Percentiles rank a stretch among this genome's conserved stretches.
These are phyloP conservation scores for Amanita brunnescens DNA, from an alignment of 768 basidiomycete genomes.

Conservation along the genomic window DNA sequence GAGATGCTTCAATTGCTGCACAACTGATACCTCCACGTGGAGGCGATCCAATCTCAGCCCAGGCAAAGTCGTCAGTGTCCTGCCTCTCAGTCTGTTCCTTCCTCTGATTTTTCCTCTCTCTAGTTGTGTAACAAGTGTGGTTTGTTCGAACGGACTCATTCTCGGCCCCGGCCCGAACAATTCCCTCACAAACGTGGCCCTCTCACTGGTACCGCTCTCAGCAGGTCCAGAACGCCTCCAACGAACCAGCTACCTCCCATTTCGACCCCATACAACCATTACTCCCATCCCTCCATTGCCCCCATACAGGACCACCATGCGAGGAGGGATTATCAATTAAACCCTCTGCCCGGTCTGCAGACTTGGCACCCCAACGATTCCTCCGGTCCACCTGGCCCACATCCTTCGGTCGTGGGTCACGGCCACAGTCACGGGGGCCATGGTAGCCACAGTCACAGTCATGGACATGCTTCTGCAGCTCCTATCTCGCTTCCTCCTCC, in stretches of 20 bases:
- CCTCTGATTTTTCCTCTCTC: conserved; percentile 12
- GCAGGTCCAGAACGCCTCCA: conserved; percentile 42
- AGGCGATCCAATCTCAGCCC: conserved; percentile 67
- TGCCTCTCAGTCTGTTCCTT: conserved; percentile 3
- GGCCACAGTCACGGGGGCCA: not conserved
- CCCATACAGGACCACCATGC: conserved; percentile 18
- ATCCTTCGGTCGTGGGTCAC: not conserved
- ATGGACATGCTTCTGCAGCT: not conserved
- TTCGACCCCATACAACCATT: conserved; percentile 40
- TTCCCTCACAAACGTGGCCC: conserved; percentile 77
- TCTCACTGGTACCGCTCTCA: conserved; percentile 40
- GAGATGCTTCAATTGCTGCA: conserved; percentile 79
- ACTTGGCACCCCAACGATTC: conserved; percentile 29
- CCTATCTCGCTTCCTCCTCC: not conserved
- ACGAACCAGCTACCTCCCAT: conserved; percentile 35
- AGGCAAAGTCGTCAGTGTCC: conserved; percentile 53
- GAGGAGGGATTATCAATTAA: conserved; percentile 11
- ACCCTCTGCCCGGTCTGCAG: conserved; percentile 38
- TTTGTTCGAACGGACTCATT: conserved; percentile 74
- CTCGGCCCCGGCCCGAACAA: conserved; percentile 68
- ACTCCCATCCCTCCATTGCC: conserved; percentile 44
- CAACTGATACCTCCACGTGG: conserved; percentile 81
- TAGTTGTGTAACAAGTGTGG: conserved; percentile 68
- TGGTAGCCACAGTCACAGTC: not conserved
- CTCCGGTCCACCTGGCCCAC: no score